Conservation (phyloP, 2,329 filamentous ascomycete species). For the Botryotinia narcissicola region DNA sequence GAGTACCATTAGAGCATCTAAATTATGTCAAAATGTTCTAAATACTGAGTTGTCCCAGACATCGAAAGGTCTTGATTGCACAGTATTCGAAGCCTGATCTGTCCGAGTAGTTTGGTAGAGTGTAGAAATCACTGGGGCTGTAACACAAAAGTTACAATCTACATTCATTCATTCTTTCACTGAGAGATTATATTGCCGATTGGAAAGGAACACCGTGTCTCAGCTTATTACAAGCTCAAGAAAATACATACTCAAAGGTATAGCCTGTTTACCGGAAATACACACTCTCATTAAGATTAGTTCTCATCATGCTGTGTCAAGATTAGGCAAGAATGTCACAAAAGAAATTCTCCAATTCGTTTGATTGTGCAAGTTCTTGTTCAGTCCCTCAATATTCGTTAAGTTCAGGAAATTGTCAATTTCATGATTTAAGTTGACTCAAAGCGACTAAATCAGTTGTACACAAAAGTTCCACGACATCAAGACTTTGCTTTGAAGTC, state of each 20-base stretch:
- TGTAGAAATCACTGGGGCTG: background rate
- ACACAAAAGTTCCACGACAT: background rate
- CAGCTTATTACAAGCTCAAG: background rate
- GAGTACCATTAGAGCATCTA: rapidly evolving
- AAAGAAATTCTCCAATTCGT: background rate
- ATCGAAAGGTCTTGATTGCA: background rate
- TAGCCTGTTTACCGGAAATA: background rate
- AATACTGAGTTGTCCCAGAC: background rate
- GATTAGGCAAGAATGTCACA: background rate
- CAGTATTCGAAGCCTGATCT: background rate
- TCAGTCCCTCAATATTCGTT: background rate
- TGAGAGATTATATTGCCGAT: background rate
- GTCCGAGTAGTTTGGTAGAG: too few relatives aligned
- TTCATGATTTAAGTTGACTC: background rate
- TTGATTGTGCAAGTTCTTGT: background rate
- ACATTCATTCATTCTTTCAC: background rate
- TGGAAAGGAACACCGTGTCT: background rate
- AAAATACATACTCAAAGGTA: too few relatives aligned
- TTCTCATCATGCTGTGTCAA: background rate
- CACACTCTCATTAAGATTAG: background rate
- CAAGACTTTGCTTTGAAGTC: background rate
- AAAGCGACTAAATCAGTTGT: background rate
- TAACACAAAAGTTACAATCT: background rate
- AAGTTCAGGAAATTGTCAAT: too few relatives aligned
- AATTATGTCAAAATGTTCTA: background rate